Evolutionary conservation across 176 grass and related monocot genomes (phyloP), one percentile per base, ranked within the genome.

Genomic region (Ensete glaucum): DNA sequence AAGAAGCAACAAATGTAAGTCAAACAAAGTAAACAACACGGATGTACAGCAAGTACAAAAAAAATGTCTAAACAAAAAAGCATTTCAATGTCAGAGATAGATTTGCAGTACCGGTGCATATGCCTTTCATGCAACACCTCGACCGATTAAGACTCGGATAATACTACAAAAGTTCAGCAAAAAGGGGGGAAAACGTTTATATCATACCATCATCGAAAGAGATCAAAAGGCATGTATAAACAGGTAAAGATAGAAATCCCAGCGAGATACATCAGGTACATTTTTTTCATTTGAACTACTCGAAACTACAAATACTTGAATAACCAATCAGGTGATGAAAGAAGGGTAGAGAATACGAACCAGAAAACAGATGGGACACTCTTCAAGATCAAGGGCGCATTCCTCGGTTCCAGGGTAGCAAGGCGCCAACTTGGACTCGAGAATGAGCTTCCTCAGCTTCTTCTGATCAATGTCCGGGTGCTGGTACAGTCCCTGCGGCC

Each of bases 291-390:
- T 24, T 17, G 26, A 27, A 52, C 17, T 54, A 48, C 62, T 11
- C 26, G 56, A 43, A 43, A 43, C 34, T 43, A 6, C 34, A 43
- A 43, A 6, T 6, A 71, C 51, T 25, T 51, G 14, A 43, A 65
- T 74, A 80, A 65, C 63, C 54, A 58, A 63, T 15, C 55, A 43
- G 64, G 50, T 19, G 49, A 73, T 25, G 24, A 53, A 75, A 68
- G 29, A 20, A 16, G 57, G 63, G 62, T 43, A 59, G 68, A 11
- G 64, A 52, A 14, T 43, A 59, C 68, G 84, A 85, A 99, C 95
- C 90, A 94, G 91, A 82, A 91, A 99, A 86, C 95, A 99, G 82
- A 99, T 99, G 70, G 95, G 95, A 78, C 95, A 99, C 70, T 99
- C 95, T 81, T 99, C 95, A 59, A 94, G 82, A 84, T 94, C 84